phyloP scores from a whole-genome alignment of 1,139 yeast species.

The Lodderomyces theae region DNA sequence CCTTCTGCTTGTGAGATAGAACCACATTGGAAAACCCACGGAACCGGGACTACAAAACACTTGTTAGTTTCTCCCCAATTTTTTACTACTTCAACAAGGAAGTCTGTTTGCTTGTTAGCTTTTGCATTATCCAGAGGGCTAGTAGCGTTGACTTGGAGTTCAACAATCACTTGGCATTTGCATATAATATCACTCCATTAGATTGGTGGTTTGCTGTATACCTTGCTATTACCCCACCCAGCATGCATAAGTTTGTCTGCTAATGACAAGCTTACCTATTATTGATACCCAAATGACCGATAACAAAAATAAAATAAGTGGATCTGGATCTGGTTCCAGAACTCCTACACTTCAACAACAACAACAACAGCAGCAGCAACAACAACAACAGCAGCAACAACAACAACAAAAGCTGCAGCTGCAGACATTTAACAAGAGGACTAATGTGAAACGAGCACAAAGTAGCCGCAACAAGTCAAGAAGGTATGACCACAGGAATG shows the following conservation, averaged over 20 bases:
- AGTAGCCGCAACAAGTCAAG: conserved; percentile 6
- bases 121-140: neutral
- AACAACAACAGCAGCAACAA: too few relatives aligned
- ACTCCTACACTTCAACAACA: conserved; percentile 2
- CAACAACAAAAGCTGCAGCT: too few relatives aligned
- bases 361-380: conserved; percentile 8
- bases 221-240: neutral
- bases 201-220: neutral
- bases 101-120: too few relatives aligned
- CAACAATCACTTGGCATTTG: too few relatives aligned
- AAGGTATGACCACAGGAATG: conserved; percentile 7
- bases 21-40: too few relatives aligned
- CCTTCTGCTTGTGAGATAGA: too few relatives aligned
- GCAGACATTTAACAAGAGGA: conserved; percentile 1
- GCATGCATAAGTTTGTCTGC: conserved; percentile 2
- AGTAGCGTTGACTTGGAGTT: neutral
- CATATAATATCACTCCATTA: too few relatives aligned
- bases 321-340: conserved; percentile 1
- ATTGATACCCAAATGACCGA: conserved; percentile 2
- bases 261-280: conserved; percentile 2
- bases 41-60: too few relatives aligned
- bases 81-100: neutral
- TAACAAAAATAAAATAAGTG: neutral
- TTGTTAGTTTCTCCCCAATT: too few relatives aligned
- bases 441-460: conserved; percentile 1